These are phyloP conservation scores for Tetraselmis striata DNA, from an alignment of 139 green algal genomes.

Conservation along the genomic window DNA sequence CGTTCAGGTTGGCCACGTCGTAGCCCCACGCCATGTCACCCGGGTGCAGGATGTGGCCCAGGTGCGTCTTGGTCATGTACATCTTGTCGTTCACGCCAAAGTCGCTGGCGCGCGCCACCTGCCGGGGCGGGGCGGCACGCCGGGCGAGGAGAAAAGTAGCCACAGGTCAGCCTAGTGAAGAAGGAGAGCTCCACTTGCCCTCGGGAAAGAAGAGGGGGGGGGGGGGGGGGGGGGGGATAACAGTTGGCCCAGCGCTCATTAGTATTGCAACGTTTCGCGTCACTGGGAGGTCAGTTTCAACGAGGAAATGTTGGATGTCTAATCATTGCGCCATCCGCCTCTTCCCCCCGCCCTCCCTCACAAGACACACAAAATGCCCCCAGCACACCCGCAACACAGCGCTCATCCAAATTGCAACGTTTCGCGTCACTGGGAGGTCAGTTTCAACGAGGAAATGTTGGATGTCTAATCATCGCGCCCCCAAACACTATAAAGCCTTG, in stretches of 20 bases:
- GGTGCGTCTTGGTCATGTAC: constrained; percentile 69
- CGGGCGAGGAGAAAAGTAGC: too few species aligned
- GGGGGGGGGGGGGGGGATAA: too few species aligned
- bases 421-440: not conserved
- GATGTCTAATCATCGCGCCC: not conserved
- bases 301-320: not conserved
- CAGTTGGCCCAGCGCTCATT: constrained; percentile 25
- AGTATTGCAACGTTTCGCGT: not conserved
- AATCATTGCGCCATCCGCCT: not conserved
- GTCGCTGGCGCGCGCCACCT: constrained; percentile 76
- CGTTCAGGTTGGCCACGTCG: constrained; percentile 72
- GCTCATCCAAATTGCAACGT: not conserved
- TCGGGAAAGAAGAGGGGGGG: too few species aligned
- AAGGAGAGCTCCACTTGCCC: too few species aligned
- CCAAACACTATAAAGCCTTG: too few species aligned
- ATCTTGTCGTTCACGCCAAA: constrained; percentile 86
- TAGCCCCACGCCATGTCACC: constrained; percentile 86
- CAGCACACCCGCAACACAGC: not conserved
- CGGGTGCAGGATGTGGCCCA: constrained; percentile 78
- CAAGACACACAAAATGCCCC: constrained; percentile 8
- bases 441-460: not conserved
- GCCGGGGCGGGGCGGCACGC: too few species aligned
- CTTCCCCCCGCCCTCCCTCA: not conserved
- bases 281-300: not conserved
- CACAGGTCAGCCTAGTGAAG: too few species aligned